Base-by-base conservation (phyloP, 176 grass and related monocot genomes). In the Carex littledalei region DNA sequence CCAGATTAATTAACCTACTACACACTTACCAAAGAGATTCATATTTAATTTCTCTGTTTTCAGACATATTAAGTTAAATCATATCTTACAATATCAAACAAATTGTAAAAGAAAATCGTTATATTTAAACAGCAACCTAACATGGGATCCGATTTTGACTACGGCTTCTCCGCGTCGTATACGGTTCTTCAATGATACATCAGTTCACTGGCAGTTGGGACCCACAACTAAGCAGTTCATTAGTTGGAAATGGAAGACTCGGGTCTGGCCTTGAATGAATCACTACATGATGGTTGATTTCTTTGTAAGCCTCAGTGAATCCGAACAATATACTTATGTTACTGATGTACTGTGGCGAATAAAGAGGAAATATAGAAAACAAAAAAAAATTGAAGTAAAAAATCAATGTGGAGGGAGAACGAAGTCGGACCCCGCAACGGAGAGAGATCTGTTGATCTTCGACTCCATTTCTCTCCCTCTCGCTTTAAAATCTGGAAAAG, bases 401-500 rank as follows among this genome's bases (percentile, higher is more conserved):
- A n/a, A 16, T 15, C 37, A 72, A 20, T 72, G 49, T 12, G 50
- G 52, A 56, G 74, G 15, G 74, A 32, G 74, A 57, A 18, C 26
- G 11, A 54, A 47, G 9, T 76, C 72, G 47, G 47, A 76, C 72
- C 79, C 79, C 41, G 35, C 45, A 83, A 54, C 16, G 81, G 35
- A 15, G 58, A 65, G 59, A 82, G 34, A 64, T 49, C 21, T 15
- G 1, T n/a, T 32, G 47, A 58, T 18, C n/a, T 41, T 20, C 67
- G 67, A 13, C 58, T 84, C 41, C 8, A 13, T 68, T 57, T 68
- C 60, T 80, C 80, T 22, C 57, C 26, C 54, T 55, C 63, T 32
- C 22, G 78, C 90, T 3, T 67, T 66, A 10, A 64, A 43, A 81
- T 67, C 78, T 79, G 62, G 62, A 34, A 66, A 67, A 89, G 80